Evolutionary conservation across 1,139 yeast genomes (phyloP).

Genomic region (Sugiyamaella castrensis): DNA sequence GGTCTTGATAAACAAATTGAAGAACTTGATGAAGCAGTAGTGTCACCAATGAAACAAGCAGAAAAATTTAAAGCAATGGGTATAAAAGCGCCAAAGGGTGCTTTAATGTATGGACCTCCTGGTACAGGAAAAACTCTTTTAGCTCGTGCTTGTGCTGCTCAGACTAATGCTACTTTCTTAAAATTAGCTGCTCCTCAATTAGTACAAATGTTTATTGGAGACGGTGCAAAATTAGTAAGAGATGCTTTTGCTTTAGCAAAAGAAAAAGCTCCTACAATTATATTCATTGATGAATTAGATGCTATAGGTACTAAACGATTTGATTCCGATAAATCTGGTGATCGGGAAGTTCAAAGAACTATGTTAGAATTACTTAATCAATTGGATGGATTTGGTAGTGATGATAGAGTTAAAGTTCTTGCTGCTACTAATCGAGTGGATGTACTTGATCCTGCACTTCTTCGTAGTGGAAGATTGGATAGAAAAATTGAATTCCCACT

Average conservation of each 20-base stretch:
- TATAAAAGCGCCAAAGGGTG: constrained; percentile 97
- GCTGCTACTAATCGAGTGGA: constrained; percentile 99
- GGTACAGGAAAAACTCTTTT: constrained; percentile 97
- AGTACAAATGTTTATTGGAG: constrained; percentile 99
- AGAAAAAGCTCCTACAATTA: constrained; percentile 97
- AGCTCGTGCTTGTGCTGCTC: constrained; percentile 99
- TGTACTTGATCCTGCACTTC: constrained; percentile 92
- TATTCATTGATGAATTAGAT: constrained; percentile 95
- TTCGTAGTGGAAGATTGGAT: constrained; percentile 96
- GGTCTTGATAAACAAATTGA: constrained; percentile 98
- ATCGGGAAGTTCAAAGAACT: constrained; percentile 97
- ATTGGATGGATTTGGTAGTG: constrained; percentile 97
- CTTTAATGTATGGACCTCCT: constrained; percentile 98
- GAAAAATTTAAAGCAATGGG: constrained; percentile 92
- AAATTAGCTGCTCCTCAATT: constrained; percentile 97
- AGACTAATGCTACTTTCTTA: constrained; percentile 95
- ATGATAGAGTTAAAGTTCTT: constrained; percentile 92
- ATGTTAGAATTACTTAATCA: constrained; percentile 97
- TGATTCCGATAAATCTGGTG: constrained; percentile 96
- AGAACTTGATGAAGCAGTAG: constrained; percentile 96
- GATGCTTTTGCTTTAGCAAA: constrained; percentile 99
- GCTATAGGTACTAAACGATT: constrained; percentile 99
- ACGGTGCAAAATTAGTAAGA: constrained; percentile 96
- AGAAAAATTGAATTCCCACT: constrained; percentile 96
- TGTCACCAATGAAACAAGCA: constrained; percentile 96